These are phyloP conservation scores for Collybiopsis confluens DNA, from an alignment of 768 basidiomycete genomes.

Conservation along the genomic window DNA sequence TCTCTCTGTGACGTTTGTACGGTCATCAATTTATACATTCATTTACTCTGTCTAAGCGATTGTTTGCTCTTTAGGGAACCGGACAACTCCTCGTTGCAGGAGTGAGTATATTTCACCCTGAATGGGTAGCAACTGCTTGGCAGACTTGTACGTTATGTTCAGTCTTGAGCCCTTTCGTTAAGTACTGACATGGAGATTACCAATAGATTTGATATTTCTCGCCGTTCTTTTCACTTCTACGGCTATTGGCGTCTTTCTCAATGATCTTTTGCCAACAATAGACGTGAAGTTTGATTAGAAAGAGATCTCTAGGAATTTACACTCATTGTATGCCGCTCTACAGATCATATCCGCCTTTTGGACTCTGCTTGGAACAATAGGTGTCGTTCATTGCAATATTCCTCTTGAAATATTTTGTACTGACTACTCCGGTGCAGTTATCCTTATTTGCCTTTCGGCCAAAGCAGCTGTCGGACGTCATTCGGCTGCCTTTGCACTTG, in stretches of 20 bases:
- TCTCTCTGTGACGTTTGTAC: conserved; percentile 63
- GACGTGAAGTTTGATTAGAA: conserved; percentile 34
- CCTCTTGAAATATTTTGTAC: not conserved
- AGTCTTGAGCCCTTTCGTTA: no score
- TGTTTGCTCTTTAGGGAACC: conserved; percentile 35
- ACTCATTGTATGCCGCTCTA: not conserved
- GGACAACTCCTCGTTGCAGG: conserved; percentile 62
- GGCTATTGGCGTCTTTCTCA: conserved; percentile 53
- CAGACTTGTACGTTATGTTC: conserved; percentile 56
- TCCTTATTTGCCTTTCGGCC: conserved; percentile 48
- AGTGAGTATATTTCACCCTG: conserved; percentile 50
- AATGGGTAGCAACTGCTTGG: conserved; percentile 56
- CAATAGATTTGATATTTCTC: conserved; percentile 57
- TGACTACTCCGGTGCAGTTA: conserved; percentile 33
- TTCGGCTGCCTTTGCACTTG: conserved; percentile 51
- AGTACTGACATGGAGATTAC: no score
- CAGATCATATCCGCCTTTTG: conserved; percentile 58
- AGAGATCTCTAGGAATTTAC: not conserved
- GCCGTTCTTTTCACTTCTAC: conserved; percentile 45
- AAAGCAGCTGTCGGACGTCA: conserved; percentile 54
- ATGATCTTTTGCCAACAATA: conserved; percentile 42
- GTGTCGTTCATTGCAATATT: conserved; percentile 20
- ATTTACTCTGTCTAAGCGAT: not conserved
- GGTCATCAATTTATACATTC: no score
- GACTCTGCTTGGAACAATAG: conserved; percentile 55